phyloP scores from a whole-genome alignment of 768 basidiomycete genomes.

The Mycena polygramma region DNA sequence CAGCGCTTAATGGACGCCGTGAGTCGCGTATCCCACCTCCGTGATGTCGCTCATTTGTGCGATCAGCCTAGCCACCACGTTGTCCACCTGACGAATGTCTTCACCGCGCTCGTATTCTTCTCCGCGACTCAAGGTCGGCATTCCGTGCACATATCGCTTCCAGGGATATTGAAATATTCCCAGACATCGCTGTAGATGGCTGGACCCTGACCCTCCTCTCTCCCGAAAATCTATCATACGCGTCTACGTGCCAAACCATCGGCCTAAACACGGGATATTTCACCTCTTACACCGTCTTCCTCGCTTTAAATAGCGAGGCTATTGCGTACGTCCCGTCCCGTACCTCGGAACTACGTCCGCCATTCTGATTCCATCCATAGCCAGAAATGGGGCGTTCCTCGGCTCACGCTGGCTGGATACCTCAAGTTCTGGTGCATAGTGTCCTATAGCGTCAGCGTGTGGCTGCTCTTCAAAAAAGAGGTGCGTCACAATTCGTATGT shows the following conservation, averaged over 20 bases:
- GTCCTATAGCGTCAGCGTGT: constrained; percentile 87
- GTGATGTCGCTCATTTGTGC: constrained; percentile 28
- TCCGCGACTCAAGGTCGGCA: constrained; percentile 94
- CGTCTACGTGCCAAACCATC: constrained; percentile 98
- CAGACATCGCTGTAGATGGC: constrained; percentile 97
- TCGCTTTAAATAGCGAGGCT: constrained; percentile 94
- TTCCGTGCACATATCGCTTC: not conserved
- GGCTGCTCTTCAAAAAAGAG: constrained; percentile 94
- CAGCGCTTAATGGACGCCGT: constrained; percentile 86
- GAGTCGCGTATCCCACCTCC: constrained; percentile 36
- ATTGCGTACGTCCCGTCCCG: constrained; percentile 72
- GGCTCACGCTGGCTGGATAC: constrained; percentile 82
- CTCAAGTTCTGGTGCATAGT: constrained; percentile 89
- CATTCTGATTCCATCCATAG: constrained; percentile 48
- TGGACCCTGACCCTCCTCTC: constrained; percentile 91
- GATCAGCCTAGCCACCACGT: constrained; percentile 86
- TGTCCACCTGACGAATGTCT: constrained; percentile 81
- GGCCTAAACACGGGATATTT: constrained; percentile 97
- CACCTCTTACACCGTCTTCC: constrained; percentile 95
- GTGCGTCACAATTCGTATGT: constrained; percentile 52
- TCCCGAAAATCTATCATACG: constrained; percentile 94
- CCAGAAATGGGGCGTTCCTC: constrained; percentile 81
- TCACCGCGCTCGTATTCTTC: constrained; percentile 91
- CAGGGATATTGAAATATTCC: constrained; percentile 28
- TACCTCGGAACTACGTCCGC: not conserved